Conservation (phyloP, 495 filamentous ascomycete species). For the Ascobolus immersus region DNA sequence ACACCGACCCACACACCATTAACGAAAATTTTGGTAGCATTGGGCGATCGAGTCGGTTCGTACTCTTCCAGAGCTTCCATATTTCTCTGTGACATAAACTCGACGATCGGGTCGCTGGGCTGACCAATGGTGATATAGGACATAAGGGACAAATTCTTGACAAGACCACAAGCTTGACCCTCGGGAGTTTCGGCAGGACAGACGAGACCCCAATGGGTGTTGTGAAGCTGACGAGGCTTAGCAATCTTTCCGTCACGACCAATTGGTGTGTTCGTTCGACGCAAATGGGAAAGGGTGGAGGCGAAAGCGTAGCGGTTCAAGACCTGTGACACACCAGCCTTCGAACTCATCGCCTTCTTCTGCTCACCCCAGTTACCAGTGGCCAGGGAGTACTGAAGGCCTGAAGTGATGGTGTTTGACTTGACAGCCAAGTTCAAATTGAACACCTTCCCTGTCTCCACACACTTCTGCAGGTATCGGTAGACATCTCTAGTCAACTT, state of each 20-base stretch:
- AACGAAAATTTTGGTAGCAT: slow-evolving; percentile 91
- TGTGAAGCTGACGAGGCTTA: slow-evolving; percentile 91
- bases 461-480: slow-evolving; percentile 67
- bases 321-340: slow-evolving; percentile 93
- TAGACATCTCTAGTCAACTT: slow-evolving; percentile 73
- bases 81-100: slow-evolving; percentile 78
- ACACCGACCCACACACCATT: slow-evolving; percentile 95
- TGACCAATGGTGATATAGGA: slow-evolving; percentile 90
- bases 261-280: slow-evolving; percentile 91
- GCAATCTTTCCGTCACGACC: slow-evolving; percentile 95
- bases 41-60: slow-evolving; percentile 61
- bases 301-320: slow-evolving; percentile 93
- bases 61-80: slow-evolving; percentile 97
- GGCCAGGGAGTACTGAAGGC: slow-evolving; percentile 86
- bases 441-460: slow-evolving; percentile 69
- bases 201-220: slow-evolving; percentile 95
- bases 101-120: slow-evolving; percentile 63
- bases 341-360: slow-evolving; percentile 83
- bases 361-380: slow-evolving; percentile 99
- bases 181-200: slow-evolving; percentile 96
- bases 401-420: slow-evolving; percentile 69
- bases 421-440: slow-evolving; percentile 74
- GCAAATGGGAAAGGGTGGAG: slow-evolving; percentile 83
- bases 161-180: slow-evolving; percentile 91
- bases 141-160: slow-evolving; percentile 96